Evolutionary conservation across 2,329 filamentous ascomycete species (phyloP).

Genomic region (Lachnellula suecica): DNA sequence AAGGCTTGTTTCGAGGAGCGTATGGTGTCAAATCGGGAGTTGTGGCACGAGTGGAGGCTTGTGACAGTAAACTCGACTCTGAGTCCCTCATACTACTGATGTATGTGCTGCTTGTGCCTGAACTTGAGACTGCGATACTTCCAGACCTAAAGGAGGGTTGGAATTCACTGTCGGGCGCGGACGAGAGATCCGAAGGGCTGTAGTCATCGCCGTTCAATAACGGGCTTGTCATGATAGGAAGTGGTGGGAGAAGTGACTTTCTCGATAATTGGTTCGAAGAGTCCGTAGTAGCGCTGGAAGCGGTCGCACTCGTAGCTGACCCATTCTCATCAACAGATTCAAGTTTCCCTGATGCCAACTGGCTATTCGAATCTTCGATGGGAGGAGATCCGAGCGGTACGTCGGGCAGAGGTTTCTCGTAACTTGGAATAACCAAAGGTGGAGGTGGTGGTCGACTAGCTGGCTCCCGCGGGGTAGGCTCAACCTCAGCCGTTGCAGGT

Average conservation of each 20-base stretch:
- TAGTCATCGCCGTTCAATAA: conserved; percentile 48
- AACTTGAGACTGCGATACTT: conserved; percentile 72
- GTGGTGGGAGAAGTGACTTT: conserved; percentile 52
- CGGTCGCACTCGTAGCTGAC: conserved; percentile 32
- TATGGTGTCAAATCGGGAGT: conserved; percentile 64
- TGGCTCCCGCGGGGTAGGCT: conserved; percentile 26
- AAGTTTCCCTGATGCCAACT: conserved; percentile 10
- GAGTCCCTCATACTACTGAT: conserved; percentile 73
- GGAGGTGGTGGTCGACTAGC: conserved; percentile 42
- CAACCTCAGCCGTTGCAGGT: conserved; percentile 8
- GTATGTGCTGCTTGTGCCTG: conserved; percentile 77
- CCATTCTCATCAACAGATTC: conserved; percentile 20
- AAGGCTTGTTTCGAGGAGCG: conserved; percentile 49
- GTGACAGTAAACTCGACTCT: conserved; percentile 75
- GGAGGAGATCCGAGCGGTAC: conserved; percentile 49
- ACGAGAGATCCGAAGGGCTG: conserved; percentile 44
- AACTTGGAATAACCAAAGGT: conserved; percentile 44
- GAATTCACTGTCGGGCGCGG: conserved; percentile 49
- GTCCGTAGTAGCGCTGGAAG: conserved; percentile 4
- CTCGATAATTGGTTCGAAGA: conserved; percentile 40
- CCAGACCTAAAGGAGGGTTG: conserved; percentile 58
- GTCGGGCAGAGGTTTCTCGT: conserved; percentile 68
- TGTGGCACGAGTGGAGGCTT: conserved; percentile 82
- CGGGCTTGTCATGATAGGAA: conserved; percentile 57
- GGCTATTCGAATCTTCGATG: conserved; percentile 7